Conservation (phyloP, 306 rosid species). For the Leucaena leucocephala region DNA sequence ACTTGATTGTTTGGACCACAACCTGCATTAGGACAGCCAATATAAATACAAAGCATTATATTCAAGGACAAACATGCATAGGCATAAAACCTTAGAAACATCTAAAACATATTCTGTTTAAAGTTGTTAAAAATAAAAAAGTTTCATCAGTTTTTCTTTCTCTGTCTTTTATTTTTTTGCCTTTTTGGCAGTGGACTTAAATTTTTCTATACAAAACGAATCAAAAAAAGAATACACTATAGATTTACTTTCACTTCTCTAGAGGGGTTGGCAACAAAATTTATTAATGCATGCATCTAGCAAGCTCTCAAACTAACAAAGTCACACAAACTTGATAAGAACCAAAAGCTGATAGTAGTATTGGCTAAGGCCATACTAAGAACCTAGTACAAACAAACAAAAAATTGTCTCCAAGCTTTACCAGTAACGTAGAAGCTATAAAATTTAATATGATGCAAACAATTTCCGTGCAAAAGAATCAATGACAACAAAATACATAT, state of each 20-base stretch:
- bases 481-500: background rate
- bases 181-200: conserved; percentile 9
- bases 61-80: conserved; percentile 17
- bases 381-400: background rate
- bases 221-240: conserved; percentile 25
- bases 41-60: conserved; percentile 11
- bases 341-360: background rate
- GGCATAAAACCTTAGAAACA: conserved; percentile 18
- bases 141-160: conserved; percentile 1
- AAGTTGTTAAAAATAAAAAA: conserved; percentile 28
- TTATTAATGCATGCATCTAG: conserved; percentile 33
- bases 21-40: conserved; percentile 56
- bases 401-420: conserved; percentile 10
- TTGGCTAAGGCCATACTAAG: background rate
- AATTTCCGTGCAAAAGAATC: background rate
- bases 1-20: conserved; percentile 87
- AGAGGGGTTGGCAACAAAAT: conserved; percentile 11
- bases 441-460: background rate
- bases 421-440: background rate
- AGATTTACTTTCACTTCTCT: conserved; percentile 25
- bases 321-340: conserved; percentile 13
- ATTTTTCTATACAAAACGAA: conserved; percentile 13
- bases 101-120: conserved; percentile 21
- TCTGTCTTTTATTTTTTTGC: background rate
- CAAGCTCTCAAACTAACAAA: background rate